Evolutionary conservation across 2,329 filamentous ascomycete species (phyloP).

Genomic region (Exophiala mesophila): DNA sequence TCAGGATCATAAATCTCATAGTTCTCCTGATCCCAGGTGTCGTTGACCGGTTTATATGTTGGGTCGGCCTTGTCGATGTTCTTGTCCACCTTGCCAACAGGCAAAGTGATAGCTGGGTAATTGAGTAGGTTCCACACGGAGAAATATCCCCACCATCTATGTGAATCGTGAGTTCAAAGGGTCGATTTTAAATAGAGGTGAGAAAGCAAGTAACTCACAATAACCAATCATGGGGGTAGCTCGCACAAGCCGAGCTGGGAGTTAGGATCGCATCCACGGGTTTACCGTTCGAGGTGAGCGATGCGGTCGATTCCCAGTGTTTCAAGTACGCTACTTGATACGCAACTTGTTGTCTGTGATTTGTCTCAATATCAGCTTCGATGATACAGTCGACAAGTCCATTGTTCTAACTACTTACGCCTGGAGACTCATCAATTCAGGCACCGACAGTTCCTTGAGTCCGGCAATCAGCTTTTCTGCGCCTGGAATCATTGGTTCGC

Average conservation of each 20-base stretch:
- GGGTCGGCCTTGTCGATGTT: conserved; percentile 33
- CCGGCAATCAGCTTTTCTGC: background rate
- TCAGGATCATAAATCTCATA: conserved; percentile 30
- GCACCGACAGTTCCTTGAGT: background rate
- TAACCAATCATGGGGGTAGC: conserved; percentile 13
- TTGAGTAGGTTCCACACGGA: background rate
- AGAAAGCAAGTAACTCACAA: background rate
- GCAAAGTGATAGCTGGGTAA: background rate
- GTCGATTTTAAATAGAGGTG: too few species aligned
- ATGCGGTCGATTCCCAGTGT: conserved; percentile 55
- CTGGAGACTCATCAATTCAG: background rate
- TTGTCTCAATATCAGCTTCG: too few species aligned
- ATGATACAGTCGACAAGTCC: too few species aligned
- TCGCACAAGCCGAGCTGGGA: conserved; percentile 24
- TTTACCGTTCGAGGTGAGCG: conserved; percentile 38
- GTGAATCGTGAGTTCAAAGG: too few species aligned
- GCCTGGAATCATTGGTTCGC: conserved; percentile 4
- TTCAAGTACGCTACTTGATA: conserved; percentile 56
- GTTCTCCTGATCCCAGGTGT: conserved; percentile 45
- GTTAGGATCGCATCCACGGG: conserved; percentile 49
- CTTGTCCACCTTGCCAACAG: conserved; percentile 38
- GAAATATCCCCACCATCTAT: background rate
- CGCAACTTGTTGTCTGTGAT: conserved; percentile 51
- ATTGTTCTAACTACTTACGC: background rate
- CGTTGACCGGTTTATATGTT: conserved; percentile 37